Base-by-base conservation (phyloP, 2,329 filamentous ascomycete genomes). In the Septoria linicola region DNA sequence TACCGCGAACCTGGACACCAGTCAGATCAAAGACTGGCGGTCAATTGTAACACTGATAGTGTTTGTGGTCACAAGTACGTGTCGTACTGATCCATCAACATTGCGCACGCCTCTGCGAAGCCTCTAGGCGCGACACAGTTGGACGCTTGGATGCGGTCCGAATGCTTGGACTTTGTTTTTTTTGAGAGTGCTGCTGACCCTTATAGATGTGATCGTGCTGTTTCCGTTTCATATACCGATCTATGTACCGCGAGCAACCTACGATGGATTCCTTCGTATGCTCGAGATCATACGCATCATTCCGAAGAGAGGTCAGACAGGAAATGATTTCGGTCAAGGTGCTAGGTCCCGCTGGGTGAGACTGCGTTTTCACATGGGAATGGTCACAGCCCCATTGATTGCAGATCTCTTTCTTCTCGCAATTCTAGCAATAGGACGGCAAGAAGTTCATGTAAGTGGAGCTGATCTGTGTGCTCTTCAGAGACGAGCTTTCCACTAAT, bases 341-440 rank as follows among this genome's bases (percentile, higher is more conserved):
- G n/a, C 40, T 11, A 4, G 16, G 8, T 41, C 27, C 13, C 36
- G 46, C 10, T 50, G 27, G 17, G 41, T 49, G 4, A 73, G 73
- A 14, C 66, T 84, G 30, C 65, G 70, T 2, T 80, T 88, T 32
- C 84, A 84, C 4, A 72, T 89, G 70, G 86, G 88, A 65, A 84
- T 87, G 57, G 72, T 88, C 37, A 89, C 85, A 0, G 83, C 84
- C 1, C 86, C 86, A 0, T 68, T 89, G 13, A 80, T 88, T 50
- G 85, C 83, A 1, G 84, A 87, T 59, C 76, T 89, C 1, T 88
- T 89, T 59, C 72, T 89, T 17, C 77, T 89, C 4, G 84, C 84
- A 32, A 86, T 88, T 43, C 62, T 76, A 17, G 84, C 85, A 4
- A 89, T 89, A 62, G 84, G 84, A 1, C 71, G 77, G 17, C 58